Percentiles rank a stretch among this genome's conserved stretches.
phyloP scores from a whole-genome alignment of 768 basidiomycete species.

The Thelephora ganbajun region DNA sequence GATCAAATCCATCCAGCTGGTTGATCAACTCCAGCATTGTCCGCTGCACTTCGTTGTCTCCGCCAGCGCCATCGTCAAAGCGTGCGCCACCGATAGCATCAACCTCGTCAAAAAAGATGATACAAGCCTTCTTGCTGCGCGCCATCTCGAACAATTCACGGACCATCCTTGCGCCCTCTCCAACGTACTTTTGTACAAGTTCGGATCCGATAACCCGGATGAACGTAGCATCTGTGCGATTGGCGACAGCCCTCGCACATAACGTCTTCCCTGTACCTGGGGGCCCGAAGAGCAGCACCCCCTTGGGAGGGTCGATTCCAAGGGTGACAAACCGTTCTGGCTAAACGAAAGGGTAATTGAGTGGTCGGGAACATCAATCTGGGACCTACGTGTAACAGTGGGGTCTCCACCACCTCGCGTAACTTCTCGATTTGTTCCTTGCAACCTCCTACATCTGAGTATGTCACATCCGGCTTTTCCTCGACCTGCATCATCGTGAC shows the following conservation, averaged over 20 bases:
- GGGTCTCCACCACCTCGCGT: conserved; percentile 94
- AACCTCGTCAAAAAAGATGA: conserved; percentile 99
- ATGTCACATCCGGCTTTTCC: conserved; percentile 96
- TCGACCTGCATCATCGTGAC: conserved; percentile 99
- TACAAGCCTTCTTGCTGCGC: conserved; percentile 94
- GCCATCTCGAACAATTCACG: conserved; percentile 99
- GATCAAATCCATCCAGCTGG: conserved; percentile 96
- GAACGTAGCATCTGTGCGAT: conserved; percentile 96
- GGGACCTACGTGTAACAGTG: conserved; percentile 69
- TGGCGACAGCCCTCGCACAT: conserved; percentile 95
- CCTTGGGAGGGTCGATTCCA: conserved; percentile 98
- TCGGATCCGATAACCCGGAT: conserved; percentile 99
- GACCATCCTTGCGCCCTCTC: conserved; percentile 98
- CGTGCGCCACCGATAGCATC: conserved; percentile 97
- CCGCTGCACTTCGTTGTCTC: conserved; percentile 97
- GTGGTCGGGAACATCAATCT: not conserved
- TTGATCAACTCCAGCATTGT: conserved; percentile 99
- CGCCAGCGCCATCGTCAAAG: conserved; percentile 96
- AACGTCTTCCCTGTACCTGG: conserved; percentile 98
- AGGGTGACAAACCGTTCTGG: conserved; percentile 98
- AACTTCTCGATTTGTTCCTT: conserved; percentile 99
- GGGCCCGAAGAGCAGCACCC: conserved; percentile 89
- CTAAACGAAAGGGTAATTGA: conserved; percentile 27
- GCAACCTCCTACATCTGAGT: conserved; percentile 95
- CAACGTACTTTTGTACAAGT: conserved; percentile 99